Evolutionary conservation across 345 rosid genomes (phyloP).

Genomic region (Cardamine occulta): DNA sequence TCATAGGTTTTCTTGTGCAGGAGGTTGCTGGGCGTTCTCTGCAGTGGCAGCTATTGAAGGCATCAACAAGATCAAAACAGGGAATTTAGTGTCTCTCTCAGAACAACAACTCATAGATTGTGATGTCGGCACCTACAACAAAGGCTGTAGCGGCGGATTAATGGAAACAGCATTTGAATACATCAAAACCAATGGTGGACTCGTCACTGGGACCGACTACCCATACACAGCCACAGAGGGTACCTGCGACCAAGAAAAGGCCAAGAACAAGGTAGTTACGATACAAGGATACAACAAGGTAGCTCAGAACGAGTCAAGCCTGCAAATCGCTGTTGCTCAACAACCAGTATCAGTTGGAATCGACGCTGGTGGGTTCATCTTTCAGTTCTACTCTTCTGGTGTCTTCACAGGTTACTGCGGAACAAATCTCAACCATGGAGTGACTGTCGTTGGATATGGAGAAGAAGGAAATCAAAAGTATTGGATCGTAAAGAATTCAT

Average conservation of each 20-base stretch:
- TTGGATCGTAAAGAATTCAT: conserved; percentile 90
- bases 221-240: conserved; percentile 63
- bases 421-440: conserved; percentile 72
- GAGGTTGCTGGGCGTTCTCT: conserved; percentile 97
- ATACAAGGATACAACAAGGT: conserved; percentile 56
- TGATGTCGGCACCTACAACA: conserved; percentile 44
- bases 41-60: conserved; percentile 90
- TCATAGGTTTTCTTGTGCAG: conserved; percentile 44
- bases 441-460: conserved; percentile 79
- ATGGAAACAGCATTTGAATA: conserved; percentile 72
- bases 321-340: conserved; percentile 59
- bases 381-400: conserved; percentile 75
- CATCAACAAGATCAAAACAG: conserved; percentile 70
- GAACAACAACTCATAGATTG: conserved; percentile 93
- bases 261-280: conserved; percentile 45
- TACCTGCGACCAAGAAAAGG: conserved; percentile 50
- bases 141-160: conserved; percentile 81
- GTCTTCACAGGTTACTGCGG: conserved; percentile 70
- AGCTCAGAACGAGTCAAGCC: conserved; percentile 55
- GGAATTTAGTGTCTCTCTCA: conserved; percentile 64
- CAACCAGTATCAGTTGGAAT: conserved; percentile 91
- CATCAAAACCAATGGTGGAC: conserved; percentile 59
- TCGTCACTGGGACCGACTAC: conserved; percentile 56
- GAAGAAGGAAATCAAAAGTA: conserved; percentile 49
- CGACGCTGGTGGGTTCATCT: conserved; percentile 64